phyloP scores from a whole-genome alignment of 164 flowering plant genomes.

The Sedum album region DNA sequence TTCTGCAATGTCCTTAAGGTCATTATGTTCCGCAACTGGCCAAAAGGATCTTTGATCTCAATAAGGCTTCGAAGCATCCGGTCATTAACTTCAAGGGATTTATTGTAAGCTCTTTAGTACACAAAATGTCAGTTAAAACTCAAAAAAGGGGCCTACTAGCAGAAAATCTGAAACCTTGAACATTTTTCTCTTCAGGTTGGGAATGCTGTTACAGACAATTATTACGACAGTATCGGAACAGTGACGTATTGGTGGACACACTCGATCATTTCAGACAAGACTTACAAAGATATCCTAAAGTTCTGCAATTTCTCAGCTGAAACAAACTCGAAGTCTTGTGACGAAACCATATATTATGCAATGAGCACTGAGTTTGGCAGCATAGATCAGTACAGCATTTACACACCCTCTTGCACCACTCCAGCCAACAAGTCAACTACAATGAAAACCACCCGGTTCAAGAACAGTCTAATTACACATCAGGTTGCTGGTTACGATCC shows the following conservation, averaged over 20 bases:
- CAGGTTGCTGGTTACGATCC: slow-evolving; percentile 69
- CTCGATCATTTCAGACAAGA: slow-evolving; percentile 63
- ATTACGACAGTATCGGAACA: slow-evolving; percentile 6
- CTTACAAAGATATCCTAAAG: slow-evolving; percentile 47
- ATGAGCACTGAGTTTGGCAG: slow-evolving; percentile 62
- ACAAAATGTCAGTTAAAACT: not conserved
- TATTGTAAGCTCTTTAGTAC: slow-evolving; percentile 39
- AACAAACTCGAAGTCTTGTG: slow-evolving; percentile 27
- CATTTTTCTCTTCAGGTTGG: slow-evolving; percentile 1
- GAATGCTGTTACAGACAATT: slow-evolving; percentile 10
- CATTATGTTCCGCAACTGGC: slow-evolving; percentile 91
- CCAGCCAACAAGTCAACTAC: slow-evolving; percentile 9
- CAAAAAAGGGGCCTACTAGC: too few species aligned
- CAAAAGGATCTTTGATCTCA: slow-evolving; percentile 11
- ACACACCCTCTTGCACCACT: slow-evolving; percentile 46
- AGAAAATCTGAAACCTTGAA: not conserved
- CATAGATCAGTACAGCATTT: slow-evolving; percentile 83
- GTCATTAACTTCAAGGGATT: slow-evolving; percentile 79
- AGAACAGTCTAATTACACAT: slow-evolving; percentile 40
- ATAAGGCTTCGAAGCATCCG: slow-evolving; percentile 33
- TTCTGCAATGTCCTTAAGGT: slow-evolving; percentile 25
- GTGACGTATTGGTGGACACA: slow-evolving; percentile 29
- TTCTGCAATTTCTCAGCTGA: slow-evolving; percentile 42
- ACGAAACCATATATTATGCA: slow-evolving; percentile 35
- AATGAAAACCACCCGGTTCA: slow-evolving; percentile 17